Base-by-base conservation (phyloP, 2,329 filamentous ascomycete species). In the Fusarium secorum region DNA sequence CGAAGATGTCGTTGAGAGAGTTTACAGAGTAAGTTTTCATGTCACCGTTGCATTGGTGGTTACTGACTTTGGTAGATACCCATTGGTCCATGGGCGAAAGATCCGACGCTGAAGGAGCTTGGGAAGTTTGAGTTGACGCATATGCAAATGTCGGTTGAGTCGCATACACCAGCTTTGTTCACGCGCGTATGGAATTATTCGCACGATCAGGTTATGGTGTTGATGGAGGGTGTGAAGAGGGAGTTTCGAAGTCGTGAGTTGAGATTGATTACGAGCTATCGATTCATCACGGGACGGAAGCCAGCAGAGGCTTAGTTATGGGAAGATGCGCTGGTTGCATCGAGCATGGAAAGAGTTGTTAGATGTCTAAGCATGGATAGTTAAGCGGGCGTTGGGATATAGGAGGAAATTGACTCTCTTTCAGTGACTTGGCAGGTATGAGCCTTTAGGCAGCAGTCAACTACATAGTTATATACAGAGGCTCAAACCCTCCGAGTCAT, bases 221-320 rank as follows among this genome's bases (percentile, higher is more conserved):
- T 87, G 48, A 82, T 85, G 66, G 79, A 85, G 48, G 85, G 86
- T 15, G 82, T 84, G 15, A 85, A 87, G 67, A 83, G 81, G 58
- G 83, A 85, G 70, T 87, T 74, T n/a, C 58, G 72, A 11, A 66
- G 66, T 32, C 63, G 65, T 26, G 60, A 74, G 4, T 45, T 74
- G 32, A 62, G 72, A 11, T 18, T 74, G 22, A 74, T 74, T 24
- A 74, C 72, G 11, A 71, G 55, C 13, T 74, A 74, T 46, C 70
- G 70, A n/a, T 74, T 74, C 32, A 60, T 74, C n/a, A 71, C 54
- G 0, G 72, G 72, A 0, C 57, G 64, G 2, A 73, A 64, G n/a
- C 72, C 62, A 2, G 38, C 28, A 3, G 20, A 42, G 26, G 24
- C 10, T 11, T 60, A 41, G 15, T 18, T 4, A 24, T 4, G 28